Conservation (phyloP, 805 yeast species). For the Hanseniaspora clermontiae region DNA sequence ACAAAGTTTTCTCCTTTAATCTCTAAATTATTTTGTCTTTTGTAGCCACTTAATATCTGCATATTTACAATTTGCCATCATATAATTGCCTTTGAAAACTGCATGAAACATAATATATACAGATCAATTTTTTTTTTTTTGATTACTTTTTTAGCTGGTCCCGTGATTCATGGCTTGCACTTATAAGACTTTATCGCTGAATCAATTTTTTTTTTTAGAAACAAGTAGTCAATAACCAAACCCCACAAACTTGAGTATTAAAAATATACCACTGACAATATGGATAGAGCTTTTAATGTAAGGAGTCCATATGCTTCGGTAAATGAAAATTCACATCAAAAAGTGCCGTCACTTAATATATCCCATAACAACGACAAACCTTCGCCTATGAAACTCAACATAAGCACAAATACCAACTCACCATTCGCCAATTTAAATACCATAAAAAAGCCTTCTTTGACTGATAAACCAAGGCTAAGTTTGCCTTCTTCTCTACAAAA, state of each 20-base stretch:
- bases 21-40: too few relatives aligned
- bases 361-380: background rate
- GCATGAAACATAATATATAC: too few relatives aligned
- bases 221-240: background rate
- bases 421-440: background rate
- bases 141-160: too few relatives aligned
- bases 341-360: background rate
- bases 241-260: background rate
- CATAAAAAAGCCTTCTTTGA: background rate
- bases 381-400: background rate
- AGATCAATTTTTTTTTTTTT: too few relatives aligned
- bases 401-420: background rate
- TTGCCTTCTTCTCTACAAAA: slow-evolving; percentile 5
- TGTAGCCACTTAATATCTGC: too few relatives aligned
- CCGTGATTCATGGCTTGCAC: too few relatives aligned
- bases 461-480: slow-evolving; percentile 2
- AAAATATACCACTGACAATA: background rate
- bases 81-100: too few relatives aligned
- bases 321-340: background rate
- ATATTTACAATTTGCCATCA: too few relatives aligned
- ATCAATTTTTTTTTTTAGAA: too few relatives aligned
- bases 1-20: too few relatives aligned
- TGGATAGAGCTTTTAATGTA: slow-evolving; percentile 9
- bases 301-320: slow-evolving; percentile 8
- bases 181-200: too few relatives aligned